Evolutionary conservation across 73 alveolate genomes (phyloP).

Genomic region (Tetrahymena borealis): DNA sequence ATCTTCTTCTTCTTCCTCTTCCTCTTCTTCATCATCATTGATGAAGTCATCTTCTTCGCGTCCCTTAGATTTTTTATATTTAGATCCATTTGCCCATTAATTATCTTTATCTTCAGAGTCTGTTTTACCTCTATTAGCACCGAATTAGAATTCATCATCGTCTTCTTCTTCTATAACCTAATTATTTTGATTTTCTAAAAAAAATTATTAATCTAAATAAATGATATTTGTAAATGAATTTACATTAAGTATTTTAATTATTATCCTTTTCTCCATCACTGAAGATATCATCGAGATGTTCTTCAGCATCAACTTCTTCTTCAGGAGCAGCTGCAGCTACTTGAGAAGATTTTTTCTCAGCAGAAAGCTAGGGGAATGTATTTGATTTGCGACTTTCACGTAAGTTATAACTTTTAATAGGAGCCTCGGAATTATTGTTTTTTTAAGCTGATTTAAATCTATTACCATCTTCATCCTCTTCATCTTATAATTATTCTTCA

Average conservation of each 20-base stretch:
- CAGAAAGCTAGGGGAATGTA: background rate
- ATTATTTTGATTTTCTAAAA: background rate
- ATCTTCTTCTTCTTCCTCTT: background rate
- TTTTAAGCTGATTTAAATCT: background rate
- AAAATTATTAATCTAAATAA: background rate
- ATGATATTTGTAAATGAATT: background rate
- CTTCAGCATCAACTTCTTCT: background rate
- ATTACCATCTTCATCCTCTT: background rate
- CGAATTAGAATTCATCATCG: background rate
- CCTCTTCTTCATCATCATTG: background rate
- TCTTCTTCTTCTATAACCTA: background rate
- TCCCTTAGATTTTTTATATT: background rate
- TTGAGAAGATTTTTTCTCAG: background rate
- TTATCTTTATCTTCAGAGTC: background rate
- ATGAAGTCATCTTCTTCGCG: background rate
- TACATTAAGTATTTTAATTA: background rate
- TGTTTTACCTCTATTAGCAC: background rate
- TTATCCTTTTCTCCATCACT: background rate
- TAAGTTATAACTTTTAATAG: background rate
- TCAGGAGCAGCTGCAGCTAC: background rate
- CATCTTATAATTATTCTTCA: background rate
- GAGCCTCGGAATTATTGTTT: background rate
- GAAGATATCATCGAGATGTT: background rate
- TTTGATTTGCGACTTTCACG: background rate
- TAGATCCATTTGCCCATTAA: background rate